phyloP scores from a whole-genome alignment of 192 early-diverging fungal genomes.

The Chytriomyces sp. region DNA sequence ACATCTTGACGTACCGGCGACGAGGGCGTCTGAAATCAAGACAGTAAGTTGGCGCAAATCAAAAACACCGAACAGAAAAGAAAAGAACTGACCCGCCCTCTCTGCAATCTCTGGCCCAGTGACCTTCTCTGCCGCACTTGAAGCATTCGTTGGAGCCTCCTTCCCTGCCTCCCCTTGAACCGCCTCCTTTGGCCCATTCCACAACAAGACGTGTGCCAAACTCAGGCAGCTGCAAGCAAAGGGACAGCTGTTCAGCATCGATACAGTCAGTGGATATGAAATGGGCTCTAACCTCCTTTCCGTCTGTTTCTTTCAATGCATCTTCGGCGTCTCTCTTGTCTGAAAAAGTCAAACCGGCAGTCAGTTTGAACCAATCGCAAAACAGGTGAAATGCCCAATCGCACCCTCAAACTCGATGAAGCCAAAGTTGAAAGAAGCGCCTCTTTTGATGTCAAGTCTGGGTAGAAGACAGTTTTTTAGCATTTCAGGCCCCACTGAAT shows the following conservation, averaged over 20 bases:
- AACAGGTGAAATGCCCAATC: no score
- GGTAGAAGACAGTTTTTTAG: no score
- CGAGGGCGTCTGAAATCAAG: no score
- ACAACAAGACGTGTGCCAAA: constrained; percentile 38
- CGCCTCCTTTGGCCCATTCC: constrained; percentile 40
- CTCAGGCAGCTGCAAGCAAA: constrained; percentile 3
- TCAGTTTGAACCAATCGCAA: no score
- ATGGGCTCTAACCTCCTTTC: constrained; percentile 20
- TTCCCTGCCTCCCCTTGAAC: constrained; percentile 6
- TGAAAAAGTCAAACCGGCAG: no score
- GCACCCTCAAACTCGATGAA: constrained; percentile 55
- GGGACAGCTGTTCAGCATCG: no score
- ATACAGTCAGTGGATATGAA: no score
- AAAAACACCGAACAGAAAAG: no score
- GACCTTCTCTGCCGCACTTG: constrained; percentile 41
- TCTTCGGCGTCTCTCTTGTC: constrained; percentile 53
- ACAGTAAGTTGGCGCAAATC: no score
- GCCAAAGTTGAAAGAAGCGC: constrained; percentile 51
- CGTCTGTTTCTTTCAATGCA: constrained; percentile 33
- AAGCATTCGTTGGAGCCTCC: constrained; percentile 38
- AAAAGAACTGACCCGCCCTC: constrained; percentile 18
- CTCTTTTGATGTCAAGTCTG: constrained; percentile 48
- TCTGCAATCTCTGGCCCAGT: constrained; percentile 41
- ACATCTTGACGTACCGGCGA: no score
- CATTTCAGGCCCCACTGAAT: no score